Base-by-base conservation (phyloP, 768 basidiomycete genomes). In the Amanita phalloides region DNA sequence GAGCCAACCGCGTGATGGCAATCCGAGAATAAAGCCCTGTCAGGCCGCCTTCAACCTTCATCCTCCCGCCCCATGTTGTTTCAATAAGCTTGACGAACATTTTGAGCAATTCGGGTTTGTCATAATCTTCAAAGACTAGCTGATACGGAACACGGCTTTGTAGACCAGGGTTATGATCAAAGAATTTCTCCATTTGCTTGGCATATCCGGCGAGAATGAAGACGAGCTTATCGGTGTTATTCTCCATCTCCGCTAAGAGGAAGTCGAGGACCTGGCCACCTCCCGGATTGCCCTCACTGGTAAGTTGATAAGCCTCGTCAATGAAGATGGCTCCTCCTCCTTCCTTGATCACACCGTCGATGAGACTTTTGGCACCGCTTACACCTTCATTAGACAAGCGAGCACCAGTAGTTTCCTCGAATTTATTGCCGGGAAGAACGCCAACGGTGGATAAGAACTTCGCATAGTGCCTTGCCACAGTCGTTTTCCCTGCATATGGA, bases 171-270 rank as follows among this genome's bases (percentile, higher is more conserved):
- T 86, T 86, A 54, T 84, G 83, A 54, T 85, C 83, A 54, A 86
- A 86, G 66, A 86, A 86, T 41, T 72, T 78, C 56, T 86, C 84
- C 85, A 86, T 86, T 62, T 86, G 70, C 49, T 76, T 80, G 61
- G 67, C 75, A 60, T 86, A 86, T 3, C 84, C 84, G 0, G 85
- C 84, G 2, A 86, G 68, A 49, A 86, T 77, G 64, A 86, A 86
- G 9, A 84, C 79, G 5, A 85, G 56, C 5, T 67, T 77, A 4
- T 82, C 85, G 3, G 79, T 69, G 32, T 74, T 71, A 58, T 86
- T 85, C 58, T 86, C 83, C 80, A 86, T 86, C 61, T 86, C 84
- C 0, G 84, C 82, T 1, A 86, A 71, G 0, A 86, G 70, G 58
- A 78, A 85, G 54, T 86, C 83, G 4, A 86, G 71, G 3, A 86